Percentiles rank a stretch among this genome's conserved stretches.
Conservation (phyloP, 169 alveolate species). For the Condylostoma magnum region DNA sequence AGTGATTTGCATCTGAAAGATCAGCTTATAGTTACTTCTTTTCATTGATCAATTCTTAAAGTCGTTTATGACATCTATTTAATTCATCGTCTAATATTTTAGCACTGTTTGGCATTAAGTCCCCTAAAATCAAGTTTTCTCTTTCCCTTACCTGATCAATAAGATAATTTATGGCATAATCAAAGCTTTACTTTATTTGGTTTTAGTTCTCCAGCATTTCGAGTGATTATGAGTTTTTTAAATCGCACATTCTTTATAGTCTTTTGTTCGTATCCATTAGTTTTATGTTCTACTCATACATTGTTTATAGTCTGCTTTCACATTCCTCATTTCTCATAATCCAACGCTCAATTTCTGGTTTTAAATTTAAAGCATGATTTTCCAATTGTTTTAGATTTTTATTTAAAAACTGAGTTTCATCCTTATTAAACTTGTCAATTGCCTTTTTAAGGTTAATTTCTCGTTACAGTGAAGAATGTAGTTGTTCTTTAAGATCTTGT, state of each 20-base stretch:
- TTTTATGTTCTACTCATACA: background rate
- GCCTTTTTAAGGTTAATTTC: constrained; percentile 16
- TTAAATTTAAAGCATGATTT: background rate
- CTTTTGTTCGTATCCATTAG: background rate
- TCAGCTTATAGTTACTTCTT: background rate
- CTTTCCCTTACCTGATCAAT: background rate
- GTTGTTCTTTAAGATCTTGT: background rate
- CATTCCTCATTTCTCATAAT: constrained; percentile 31
- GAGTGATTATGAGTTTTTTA: constrained; percentile 12
- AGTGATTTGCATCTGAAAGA: background rate
- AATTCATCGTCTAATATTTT: background rate
- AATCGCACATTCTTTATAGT: background rate
- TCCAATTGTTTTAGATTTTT: background rate
- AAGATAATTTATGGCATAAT: background rate
- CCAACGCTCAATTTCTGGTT: constrained; percentile 30
- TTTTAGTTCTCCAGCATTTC: background rate
- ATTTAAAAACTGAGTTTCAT: background rate
- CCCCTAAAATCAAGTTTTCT: background rate
- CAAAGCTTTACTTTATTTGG: background rate
- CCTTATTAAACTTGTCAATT: background rate
- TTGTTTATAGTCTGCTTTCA: background rate
- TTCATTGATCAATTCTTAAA: background rate
- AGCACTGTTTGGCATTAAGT: constrained; percentile 12
- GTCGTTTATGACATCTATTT: background rate
- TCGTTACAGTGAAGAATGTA: constrained; percentile 1